Evolutionary conservation across 192 early-diverging fungal genomes (phyloP), one percentile per base, ranked within the genome.

Genomic region (Coemansia sp.): DNA sequence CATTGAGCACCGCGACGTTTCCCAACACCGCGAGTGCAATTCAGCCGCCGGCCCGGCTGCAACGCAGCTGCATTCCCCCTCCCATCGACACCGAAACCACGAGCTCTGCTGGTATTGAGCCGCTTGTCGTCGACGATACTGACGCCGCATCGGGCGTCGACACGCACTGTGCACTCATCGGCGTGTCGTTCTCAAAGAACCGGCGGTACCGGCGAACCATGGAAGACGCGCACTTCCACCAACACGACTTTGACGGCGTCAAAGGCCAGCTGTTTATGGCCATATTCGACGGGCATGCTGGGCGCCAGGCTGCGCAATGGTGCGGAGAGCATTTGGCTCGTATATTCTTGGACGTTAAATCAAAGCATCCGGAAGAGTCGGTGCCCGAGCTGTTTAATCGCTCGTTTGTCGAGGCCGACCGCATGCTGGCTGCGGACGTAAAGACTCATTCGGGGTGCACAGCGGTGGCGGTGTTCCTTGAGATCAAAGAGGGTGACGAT

Each of bases 211-310:
- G 97, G 60, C 77, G 96, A 69, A 95, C 92, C 9, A 99, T 99
- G 97, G 97, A 99, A 87, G 97, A 99, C 79, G 89, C 97, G 12
- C 96, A 99, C 72, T 85, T 85, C 7, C 91, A 84, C 74, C 76
- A 91, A 61, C 89, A 93, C 67, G 86, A 93, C 72, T 99, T 91
- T 82, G 87, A 85, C 35, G 88, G 86, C 59, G 84, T 91, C 59
- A 69, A 80, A 51, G 91, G 93, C 54, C 88, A 92, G 73, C 90
- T 90, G 7, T 94, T 92, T 61, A 95, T 98, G 87, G 94, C 94
- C 23, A 89, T 99, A 47, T 99, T 91, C 76, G 97, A 99, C 68
- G 97, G 97, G 25, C 97, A 99, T 74, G 97, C 97, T 2, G 96
- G 97, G 14, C 92, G 92, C 69, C 83, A 89, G 49, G 93, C 95